Evolutionary conservation across 176 grass and related monocot genomes (phyloP).

Genomic region (Ampelocalamus luodianensis): DNA sequence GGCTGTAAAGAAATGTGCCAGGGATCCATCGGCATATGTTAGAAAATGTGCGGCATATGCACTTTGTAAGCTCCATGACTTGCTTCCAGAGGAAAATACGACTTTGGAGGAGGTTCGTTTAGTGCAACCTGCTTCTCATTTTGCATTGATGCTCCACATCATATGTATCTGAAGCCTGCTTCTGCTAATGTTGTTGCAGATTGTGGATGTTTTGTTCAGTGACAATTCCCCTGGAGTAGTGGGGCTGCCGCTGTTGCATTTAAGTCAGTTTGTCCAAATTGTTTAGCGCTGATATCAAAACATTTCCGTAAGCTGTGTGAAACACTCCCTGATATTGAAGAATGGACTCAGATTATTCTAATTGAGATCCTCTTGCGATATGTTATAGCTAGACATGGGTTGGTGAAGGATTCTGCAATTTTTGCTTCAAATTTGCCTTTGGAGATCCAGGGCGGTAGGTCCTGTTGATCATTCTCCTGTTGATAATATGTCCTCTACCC

Average conservation of each 20-base stretch:
- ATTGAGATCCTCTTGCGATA: conserved; percentile 87
- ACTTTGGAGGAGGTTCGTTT: conserved; percentile 70
- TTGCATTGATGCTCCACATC: not conserved
- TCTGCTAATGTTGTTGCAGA: conserved; percentile 48
- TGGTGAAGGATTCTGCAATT: conserved; percentile 83
- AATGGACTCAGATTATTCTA: conserved; percentile 85
- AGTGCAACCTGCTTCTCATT: conserved; percentile 1
- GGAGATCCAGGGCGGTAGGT: conserved; percentile 18
- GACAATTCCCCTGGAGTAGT: conserved; percentile 80
- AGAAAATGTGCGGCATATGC: conserved; percentile 93
- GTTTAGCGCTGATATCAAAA: conserved; percentile 67
- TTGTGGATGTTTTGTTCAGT: conserved; percentile 71
- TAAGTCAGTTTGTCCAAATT: conserved; percentile 72
- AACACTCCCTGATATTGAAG: conserved; percentile 89
- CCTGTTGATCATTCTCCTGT: conserved; percentile 36
- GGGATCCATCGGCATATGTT: conserved; percentile 86
- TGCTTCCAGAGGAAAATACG: conserved; percentile 69
- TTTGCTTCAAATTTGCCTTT: conserved; percentile 36
- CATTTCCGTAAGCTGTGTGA: conserved; percentile 81
- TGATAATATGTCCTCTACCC: conserved; percentile 21
- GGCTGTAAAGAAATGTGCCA: conserved; percentile 77
- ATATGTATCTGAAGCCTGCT: conserved; percentile 34
- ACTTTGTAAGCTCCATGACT: conserved; percentile 75
- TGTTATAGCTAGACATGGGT: conserved; percentile 82
- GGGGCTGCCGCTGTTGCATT: conserved; percentile 81